Conservation (phyloP, 2,329 filamentous ascomycete species). For the Byssoonygena ceratinophila region DNA sequence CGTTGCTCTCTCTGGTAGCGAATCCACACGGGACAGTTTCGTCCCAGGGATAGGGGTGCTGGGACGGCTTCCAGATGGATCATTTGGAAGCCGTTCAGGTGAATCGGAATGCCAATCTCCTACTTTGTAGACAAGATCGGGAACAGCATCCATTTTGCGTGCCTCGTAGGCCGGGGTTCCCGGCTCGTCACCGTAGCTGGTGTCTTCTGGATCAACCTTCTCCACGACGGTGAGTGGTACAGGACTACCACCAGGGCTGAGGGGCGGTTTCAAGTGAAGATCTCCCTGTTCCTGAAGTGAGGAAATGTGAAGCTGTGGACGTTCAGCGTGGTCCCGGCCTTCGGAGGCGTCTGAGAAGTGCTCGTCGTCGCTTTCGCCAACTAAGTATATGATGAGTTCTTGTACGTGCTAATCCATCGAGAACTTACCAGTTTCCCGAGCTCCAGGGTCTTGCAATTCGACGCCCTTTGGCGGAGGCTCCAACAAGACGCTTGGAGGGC, state of each 20-base stretch:
- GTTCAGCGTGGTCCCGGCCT: constrained; percentile 39
- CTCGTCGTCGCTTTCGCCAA: constrained; percentile 47
- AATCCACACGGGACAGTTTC: constrained; percentile 36
- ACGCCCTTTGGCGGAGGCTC: constrained; percentile 46
- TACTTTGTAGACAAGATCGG: constrained; percentile 46
- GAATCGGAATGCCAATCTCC: constrained; percentile 6
- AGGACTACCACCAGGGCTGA: constrained; percentile 42
- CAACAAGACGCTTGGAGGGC: constrained; percentile 35
- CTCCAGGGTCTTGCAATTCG: constrained; percentile 47
- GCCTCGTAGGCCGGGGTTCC: constrained; percentile 49
- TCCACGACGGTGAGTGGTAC: constrained; percentile 53
- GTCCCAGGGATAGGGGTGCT: constrained; percentile 34
- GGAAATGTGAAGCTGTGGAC: constrained; percentile 49
- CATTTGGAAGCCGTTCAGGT: not conserved
- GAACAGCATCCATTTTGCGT: constrained; percentile 48
- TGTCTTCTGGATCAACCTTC: constrained; percentile 47
- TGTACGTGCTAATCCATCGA: not conserved
- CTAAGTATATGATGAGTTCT: constrained; percentile 22
- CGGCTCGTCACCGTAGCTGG: constrained; percentile 52
- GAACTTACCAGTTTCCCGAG: constrained; percentile 44
- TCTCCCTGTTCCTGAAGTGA: constrained; percentile 49
- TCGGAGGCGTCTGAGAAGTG: constrained; percentile 58
- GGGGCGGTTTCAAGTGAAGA: constrained; percentile 38
- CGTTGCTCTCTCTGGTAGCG: constrained; percentile 27
- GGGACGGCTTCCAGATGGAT: not conserved